Evolutionary conservation across 345 rosid genomes (phyloP).

Genomic region (Heritiera littoralis): DNA sequence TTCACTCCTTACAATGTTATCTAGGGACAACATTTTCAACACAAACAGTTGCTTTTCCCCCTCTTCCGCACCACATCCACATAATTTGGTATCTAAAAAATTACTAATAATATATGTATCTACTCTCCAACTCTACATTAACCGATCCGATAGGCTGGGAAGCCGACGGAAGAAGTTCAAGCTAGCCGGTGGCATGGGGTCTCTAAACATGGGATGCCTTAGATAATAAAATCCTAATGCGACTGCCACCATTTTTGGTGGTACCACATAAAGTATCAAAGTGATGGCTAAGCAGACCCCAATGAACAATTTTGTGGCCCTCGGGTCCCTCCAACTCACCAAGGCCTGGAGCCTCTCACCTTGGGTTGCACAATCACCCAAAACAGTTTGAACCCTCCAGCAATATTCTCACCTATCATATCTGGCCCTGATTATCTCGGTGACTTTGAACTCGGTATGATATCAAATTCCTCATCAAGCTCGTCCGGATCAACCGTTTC

Average conservation of each 20-base stretch:
- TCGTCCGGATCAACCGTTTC: constrained; percentile 84
- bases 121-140: constrained; percentile 55
- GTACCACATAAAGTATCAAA: constrained; percentile 64
- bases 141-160: constrained; percentile 86
- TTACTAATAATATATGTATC: background rate
- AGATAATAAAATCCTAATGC: constrained; percentile 92
- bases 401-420: constrained; percentile 88
- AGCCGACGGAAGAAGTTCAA: constrained; percentile 91
- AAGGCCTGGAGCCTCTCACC: constrained; percentile 89
- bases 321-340: constrained; percentile 98
- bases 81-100: constrained; percentile 22
- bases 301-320: constrained; percentile 87
- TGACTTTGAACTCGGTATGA: constrained; percentile 79
- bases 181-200: constrained; percentile 88
- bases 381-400: constrained; percentile 80
- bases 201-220: constrained; percentile 94
- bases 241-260: constrained; percentile 95
- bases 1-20: constrained; percentile 19
- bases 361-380: constrained; percentile 96
- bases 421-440: constrained; percentile 72
- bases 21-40: constrained; percentile 28
- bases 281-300: constrained; percentile 78
- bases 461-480: constrained; percentile 90
- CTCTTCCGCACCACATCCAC: constrained; percentile 10
- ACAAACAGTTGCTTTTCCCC: constrained; percentile 20